Conservation (phyloP, 2,329 filamentous ascomycete species). For the Pestalotiopsis sp. region DNA sequence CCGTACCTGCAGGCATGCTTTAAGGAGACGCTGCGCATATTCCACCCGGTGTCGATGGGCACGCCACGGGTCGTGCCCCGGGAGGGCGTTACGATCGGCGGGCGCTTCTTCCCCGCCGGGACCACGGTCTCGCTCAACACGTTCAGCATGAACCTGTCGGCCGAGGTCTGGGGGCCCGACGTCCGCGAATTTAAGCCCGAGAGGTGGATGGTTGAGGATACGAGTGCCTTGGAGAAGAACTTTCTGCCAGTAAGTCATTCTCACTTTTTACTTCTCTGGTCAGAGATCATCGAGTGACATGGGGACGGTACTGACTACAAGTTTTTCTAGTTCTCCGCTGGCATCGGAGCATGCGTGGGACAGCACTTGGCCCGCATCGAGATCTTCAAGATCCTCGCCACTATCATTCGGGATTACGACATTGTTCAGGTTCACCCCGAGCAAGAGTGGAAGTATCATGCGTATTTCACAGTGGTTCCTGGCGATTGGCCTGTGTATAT, state of each 20-base stretch:
- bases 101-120: not conserved
- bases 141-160: not conserved
- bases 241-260: not conserved
- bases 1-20: constrained; percentile 5
- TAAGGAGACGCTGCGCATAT: constrained; percentile 9
- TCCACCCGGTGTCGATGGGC: constrained; percentile 3
- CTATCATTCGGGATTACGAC: constrained; percentile 10
- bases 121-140: not conserved
- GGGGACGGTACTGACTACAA: not conserved
- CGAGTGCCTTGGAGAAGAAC: not conserved
- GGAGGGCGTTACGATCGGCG: constrained; percentile 4
- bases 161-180: constrained; percentile 8
- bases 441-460: constrained; percentile 6
- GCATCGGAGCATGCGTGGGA: not conserved
- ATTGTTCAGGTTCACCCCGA: constrained; percentile 8
- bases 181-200: constrained; percentile 8
- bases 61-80: constrained; percentile 5
- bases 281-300: not conserved
- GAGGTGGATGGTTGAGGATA: constrained; percentile 7
- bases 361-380: constrained; percentile 11
- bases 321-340: not conserved
- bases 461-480: constrained; percentile 14
- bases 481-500: constrained; percentile 12
- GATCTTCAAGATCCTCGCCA: constrained; percentile 11
- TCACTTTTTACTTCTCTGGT: too few relatives aligned